phyloP scores from a whole-genome alignment of 2,329 filamentous ascomycete species.

The Diaporthe sp. region DNA sequence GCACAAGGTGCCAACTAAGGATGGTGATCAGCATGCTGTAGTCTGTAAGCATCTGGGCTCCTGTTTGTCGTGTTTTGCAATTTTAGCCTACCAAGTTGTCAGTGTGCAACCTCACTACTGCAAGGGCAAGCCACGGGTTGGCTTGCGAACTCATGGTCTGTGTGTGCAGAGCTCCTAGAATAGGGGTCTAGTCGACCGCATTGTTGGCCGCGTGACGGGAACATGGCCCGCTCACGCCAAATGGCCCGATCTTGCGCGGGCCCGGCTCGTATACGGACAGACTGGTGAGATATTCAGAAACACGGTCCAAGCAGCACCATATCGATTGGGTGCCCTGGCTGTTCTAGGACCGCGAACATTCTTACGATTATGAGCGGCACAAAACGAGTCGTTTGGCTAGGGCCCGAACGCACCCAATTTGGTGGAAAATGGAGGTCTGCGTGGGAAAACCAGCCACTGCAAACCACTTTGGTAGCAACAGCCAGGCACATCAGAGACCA shows the following conservation, averaged over 20 bases:
- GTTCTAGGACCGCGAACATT: neutral
- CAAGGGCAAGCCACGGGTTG: conserved; percentile 21
- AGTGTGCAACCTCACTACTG: conserved; percentile 28
- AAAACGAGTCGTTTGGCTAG: neutral
- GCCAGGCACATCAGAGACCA: conserved; percentile 4
- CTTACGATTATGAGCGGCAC: neutral
- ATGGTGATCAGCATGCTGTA: conserved; percentile 2
- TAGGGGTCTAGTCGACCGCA: conserved; percentile 6
- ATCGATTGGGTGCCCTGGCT: neutral
- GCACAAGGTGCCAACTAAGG: neutral
- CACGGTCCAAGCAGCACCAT: neutral
- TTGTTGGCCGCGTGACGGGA: neutral
- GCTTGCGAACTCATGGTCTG: conserved; percentile 33
- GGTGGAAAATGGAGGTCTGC: neutral
- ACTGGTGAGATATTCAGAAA: neutral
- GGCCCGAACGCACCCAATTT: neutral
- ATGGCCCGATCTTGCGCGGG: neutral
- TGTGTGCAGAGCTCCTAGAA: conserved; percentile 10
- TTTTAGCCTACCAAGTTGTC: conserved; percentile 25
- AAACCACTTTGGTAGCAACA: conserved; percentile 8
- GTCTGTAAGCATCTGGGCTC: conserved; percentile 19
- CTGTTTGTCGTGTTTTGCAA: conserved; percentile 24
- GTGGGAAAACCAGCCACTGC: neutral
- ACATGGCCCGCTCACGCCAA: neutral
- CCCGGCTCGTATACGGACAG: neutral